Evolutionary conservation across 2,329 filamentous ascomycete species (phyloP), one percentile per base, ranked within the genome.

Genomic region (Lasiodiplodia gonubiensis): DNA sequence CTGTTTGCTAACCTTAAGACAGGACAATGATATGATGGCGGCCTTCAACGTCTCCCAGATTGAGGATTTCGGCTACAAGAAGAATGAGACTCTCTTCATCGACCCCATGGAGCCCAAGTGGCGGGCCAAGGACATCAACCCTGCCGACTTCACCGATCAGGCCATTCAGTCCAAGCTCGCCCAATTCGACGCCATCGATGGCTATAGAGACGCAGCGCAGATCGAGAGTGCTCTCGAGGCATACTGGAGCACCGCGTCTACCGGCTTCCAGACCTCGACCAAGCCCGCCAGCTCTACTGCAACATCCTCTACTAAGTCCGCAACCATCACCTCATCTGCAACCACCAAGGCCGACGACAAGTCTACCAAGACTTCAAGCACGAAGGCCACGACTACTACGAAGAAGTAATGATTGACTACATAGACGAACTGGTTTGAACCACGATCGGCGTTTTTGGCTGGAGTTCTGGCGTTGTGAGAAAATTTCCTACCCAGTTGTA

Each of bases 31-130:
- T 18, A 42, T 42, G 39, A 42, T 42, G 71, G 80, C 75, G 3
- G 80, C 76, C 2, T 80, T 83, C 74, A 81, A 82, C 68, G 76
- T 81, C 23, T 80, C 79, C 6, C 70, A 73, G 6, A 74, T 83
- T 4, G 68, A 27, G 3, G 67, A 76, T 61, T 53, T 65, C 49
- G 76, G 72, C 71, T 76, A 76, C 21, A 78, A 78, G 66, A 68
- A 72, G 59, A 72, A 75, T 8, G 70, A 71, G 21, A 78, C 77
- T 5, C 37, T 70, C 18, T 75, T 77, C 70, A 75, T 77, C 37
- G 74, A 77, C 49, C 75, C 74, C 6, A 74, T 76, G 73, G 67
- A 75, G 49, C 72, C 72, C 0, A 63, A 70, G 42, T 77, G 75
- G 69, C 69, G 73, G 18, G 72, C 74, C 6, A 77, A 74, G 59